These are phyloP conservation scores for Takakia lepidozioides DNA, from an alignment of 225 moss, liverwort and hornwort species.

Conservation along the genomic window DNA sequence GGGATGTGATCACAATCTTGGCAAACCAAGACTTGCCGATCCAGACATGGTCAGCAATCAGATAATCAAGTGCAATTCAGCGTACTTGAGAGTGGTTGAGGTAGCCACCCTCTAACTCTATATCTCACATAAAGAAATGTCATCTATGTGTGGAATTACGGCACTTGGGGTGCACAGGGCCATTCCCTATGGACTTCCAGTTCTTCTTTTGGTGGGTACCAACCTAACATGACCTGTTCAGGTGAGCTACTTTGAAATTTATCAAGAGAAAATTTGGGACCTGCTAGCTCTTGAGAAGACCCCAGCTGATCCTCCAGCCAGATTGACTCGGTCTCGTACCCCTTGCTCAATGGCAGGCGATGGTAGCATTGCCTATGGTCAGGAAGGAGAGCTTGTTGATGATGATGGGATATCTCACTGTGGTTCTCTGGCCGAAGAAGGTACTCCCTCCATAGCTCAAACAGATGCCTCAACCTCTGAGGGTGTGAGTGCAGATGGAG, in stretches of 20 bases:
- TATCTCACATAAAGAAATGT: too few species aligned
- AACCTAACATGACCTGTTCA: conserved; percentile 6
- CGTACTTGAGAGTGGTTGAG: too few species aligned
- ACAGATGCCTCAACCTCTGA: background rate
- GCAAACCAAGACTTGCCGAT: too few species aligned
- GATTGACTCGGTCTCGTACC: conserved; percentile 3
- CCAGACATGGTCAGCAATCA: too few species aligned
- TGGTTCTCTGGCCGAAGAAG: conserved; percentile 3
- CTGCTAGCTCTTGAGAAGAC: conserved; percentile 29
- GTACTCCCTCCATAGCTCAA: background rate
- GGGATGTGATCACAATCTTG: too few species aligned
- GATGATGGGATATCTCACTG: conserved; percentile 6
- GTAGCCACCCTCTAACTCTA: too few species aligned
- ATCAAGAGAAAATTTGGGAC: conserved; percentile 49
- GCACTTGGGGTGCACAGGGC: too few species aligned
- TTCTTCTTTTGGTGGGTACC: background rate
- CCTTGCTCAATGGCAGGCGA: conserved; percentile 1
- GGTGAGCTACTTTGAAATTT: conserved; percentile 61
- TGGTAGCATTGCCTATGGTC: conserved; percentile 1
- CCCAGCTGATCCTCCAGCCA: conserved; percentile 4
- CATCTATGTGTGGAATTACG: too few species aligned
- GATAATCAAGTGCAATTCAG: too few species aligned
- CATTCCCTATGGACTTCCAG: too few species aligned
- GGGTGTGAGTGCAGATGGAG: conserved; percentile 6
- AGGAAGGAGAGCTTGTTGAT: conserved; percentile 5